Evolutionary conservation across 306 rosid species (phyloP), one percentile per base, ranked within the genome.

Genomic region (Rosa chinensis): DNA sequence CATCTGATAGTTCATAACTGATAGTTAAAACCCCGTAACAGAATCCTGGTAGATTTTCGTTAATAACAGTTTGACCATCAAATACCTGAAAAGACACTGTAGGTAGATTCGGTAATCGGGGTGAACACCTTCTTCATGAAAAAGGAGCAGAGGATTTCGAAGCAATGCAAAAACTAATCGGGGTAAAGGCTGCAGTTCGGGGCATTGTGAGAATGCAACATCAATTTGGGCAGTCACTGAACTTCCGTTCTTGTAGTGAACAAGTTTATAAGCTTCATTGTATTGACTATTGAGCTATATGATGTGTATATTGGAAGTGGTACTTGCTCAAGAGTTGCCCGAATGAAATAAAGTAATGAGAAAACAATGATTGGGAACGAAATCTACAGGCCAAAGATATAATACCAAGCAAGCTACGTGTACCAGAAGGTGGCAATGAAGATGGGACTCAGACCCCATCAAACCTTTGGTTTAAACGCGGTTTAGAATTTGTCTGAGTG

Each of bases 81-180:
- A 49, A 79, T 87, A 95, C 99, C 98, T 95, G 89, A 91, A 89
- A 73, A 95, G 95, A 87, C 99, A 92, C 89, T 92, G 98, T 72
- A 95, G 87, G 84, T 91, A 95, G 85, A 95, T 95, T 71, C 97
- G 91, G 78, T 88, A 89, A 80, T 95, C 99, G 1, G 98, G 98
- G 82, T 95, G 99, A 71, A 95, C 92, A 21, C 99, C 99, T 87
- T 94, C 99, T 86, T 95, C 99, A 40, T 95, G 97, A 70, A 92
- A 86, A 64, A 91, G 92, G 58, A 95, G 99, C 79, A 95, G 92
- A 78, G 99, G 97, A 84, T 88, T 95, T 72, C 98, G 86, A 79
- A 92, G 97, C 81, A 95, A 88, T 76, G 97, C 99, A 83, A 95
- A 95, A 66, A 95, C 89, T 78, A 95, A 71, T 74, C 99, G 97